phyloP scores from a whole-genome alignment of 345 rosid genomes.

The Salix dunnii region DNA sequence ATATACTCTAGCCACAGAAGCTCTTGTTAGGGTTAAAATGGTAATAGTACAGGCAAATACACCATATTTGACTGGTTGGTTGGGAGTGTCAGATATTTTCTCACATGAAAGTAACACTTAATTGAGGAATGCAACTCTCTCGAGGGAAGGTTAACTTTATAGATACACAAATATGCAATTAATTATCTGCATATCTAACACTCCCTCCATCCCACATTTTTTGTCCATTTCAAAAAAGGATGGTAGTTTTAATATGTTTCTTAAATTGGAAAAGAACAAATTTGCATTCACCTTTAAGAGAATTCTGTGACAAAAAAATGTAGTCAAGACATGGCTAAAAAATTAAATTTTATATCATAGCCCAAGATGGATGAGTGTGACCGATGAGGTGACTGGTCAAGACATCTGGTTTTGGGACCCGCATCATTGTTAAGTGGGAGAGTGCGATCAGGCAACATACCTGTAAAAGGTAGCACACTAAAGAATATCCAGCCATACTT shows the following conservation, averaged over 20 bases:
- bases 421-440: background rate
- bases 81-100: background rate
- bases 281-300: background rate
- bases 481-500: constrained; percentile 99
- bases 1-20: background rate
- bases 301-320: background rate
- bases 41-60: no score
- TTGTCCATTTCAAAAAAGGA: background rate
- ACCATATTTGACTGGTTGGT: background rate
- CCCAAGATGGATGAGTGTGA: background rate
- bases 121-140: background rate
- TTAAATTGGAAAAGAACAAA: background rate
- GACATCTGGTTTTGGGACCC: background rate
- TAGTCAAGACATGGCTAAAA: background rate
- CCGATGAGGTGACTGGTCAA: background rate
- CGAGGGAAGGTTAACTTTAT: background rate
- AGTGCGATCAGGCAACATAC: constrained; percentile 27
- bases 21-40: background rate
- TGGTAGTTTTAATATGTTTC: background rate
- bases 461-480: constrained; percentile 98
- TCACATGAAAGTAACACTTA: background rate
- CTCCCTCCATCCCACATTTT: background rate
- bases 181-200: background rate
- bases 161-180: background rate
- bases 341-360: background rate